phyloP scores from a whole-genome alignment of 2,329 filamentous ascomycete genomes.

The Cladophialophora chaetospira region DNA sequence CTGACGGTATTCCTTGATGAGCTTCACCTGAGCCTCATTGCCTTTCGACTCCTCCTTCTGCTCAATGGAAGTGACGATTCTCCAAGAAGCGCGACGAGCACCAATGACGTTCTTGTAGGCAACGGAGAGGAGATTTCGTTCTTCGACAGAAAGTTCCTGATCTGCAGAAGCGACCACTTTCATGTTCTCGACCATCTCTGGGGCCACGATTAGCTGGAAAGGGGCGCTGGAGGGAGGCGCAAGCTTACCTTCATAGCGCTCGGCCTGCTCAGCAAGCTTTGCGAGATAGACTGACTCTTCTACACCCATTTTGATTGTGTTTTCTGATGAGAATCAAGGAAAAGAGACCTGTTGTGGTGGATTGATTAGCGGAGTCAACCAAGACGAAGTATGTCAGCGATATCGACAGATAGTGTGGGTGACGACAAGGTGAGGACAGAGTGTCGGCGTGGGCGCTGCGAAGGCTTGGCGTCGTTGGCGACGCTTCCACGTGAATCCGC shows the following conservation, averaged over 20 bases:
- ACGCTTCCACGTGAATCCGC: constrained; percentile 9
- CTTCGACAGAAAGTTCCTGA: constrained; percentile 82
- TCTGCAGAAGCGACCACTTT: constrained; percentile 93
- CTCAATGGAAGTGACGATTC: constrained; percentile 97
- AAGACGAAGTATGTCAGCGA: constrained; percentile 7
- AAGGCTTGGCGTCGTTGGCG: not conserved
- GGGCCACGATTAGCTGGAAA: constrained; percentile 29
- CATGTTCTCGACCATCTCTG: constrained; percentile 99
- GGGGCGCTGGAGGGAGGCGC: not conserved
- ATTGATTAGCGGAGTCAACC: constrained; percentile 21
- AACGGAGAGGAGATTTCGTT: constrained; percentile 95
- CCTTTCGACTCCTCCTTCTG: constrained; percentile 99
- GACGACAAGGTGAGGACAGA: not conserved
- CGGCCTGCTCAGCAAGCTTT: constrained; percentile 99
- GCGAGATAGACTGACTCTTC: constrained; percentile 99
- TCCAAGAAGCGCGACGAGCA: constrained; percentile 94
- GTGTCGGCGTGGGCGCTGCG: not conserved
- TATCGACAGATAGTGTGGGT: not conserved
- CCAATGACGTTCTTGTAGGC: constrained; percentile 99
- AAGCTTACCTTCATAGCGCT: constrained; percentile 94
- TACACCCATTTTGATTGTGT: constrained; percentile 79
- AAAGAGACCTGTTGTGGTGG: constrained; percentile 23
- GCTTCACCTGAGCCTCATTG: constrained; percentile 82
- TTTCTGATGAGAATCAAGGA: constrained; percentile 14
- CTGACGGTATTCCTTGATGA: constrained; percentile 97